A percentile compares a stretch with the other conserved stretches of the same genome.
These are phyloP conservation scores for Colletotrichum truncatum DNA, from an alignment of 2,329 filamentous ascomycete genomes.

Conservation along the genomic window DNA sequence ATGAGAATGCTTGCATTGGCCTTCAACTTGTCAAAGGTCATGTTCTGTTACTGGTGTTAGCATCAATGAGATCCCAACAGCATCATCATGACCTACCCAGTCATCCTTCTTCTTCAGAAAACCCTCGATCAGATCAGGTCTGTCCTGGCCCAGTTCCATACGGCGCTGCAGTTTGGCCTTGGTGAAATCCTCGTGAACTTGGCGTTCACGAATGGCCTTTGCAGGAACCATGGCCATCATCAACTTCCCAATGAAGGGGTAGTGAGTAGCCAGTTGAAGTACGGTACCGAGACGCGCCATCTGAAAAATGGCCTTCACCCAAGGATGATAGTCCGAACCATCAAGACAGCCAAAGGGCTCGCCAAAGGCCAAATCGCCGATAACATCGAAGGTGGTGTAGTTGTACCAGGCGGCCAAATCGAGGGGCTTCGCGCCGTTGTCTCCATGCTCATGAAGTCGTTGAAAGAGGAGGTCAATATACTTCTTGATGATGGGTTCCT, in stretches of 20 bases:
- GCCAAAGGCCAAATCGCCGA: slow-evolving; percentile 41
- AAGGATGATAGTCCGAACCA: slow-evolving; percentile 35
- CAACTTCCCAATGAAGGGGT: slow-evolving; percentile 18
- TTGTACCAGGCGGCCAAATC: slow-evolving; percentile 40
- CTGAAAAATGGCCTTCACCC: slow-evolving; percentile 37
- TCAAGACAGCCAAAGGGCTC: slow-evolving; percentile 40
- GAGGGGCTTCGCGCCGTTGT: slow-evolving; percentile 14
- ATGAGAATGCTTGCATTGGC: slow-evolving; percentile 36
- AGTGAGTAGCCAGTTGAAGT: slow-evolving; percentile 12
- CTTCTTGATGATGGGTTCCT: slow-evolving; percentile 40
- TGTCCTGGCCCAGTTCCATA: slow-evolving; percentile 24
- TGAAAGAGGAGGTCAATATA: slow-evolving; percentile 51
- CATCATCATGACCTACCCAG: slow-evolving; percentile 1
- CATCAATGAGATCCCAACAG: not conserved
- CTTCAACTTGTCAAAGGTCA: slow-evolving; percentile 26
- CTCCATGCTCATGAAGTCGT: slow-evolving; percentile 42
- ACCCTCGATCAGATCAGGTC: slow-evolving; percentile 34
- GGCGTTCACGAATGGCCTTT: slow-evolving; percentile 3
- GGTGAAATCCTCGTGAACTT: not conserved
- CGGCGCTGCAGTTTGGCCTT: slow-evolving; percentile 26
- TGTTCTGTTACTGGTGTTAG: not conserved
- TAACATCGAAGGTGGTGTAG: slow-evolving; percentile 40
- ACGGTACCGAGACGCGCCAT: slow-evolving; percentile 25
- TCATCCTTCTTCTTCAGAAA: slow-evolving; percentile 32
- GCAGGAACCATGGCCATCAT: slow-evolving; percentile 22